Evolutionary conservation across 2,329 filamentous ascomycete species (phyloP).

Genomic region (Gliomastix tumulicola): DNA sequence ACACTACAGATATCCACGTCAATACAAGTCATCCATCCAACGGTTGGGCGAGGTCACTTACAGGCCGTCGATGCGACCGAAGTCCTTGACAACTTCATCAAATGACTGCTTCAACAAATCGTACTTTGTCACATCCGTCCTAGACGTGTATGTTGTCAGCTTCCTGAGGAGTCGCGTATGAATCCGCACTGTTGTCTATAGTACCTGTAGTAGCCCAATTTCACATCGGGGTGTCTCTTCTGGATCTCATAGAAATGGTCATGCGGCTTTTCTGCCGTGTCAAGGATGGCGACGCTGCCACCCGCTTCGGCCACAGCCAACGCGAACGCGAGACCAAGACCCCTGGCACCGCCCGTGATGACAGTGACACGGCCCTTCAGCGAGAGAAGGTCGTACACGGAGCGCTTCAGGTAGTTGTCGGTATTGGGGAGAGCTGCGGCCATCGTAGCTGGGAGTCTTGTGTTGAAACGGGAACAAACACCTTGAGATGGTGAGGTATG

Average conservation of each 20-base stretch:
- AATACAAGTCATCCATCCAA: background rate
- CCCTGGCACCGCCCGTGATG: conserved; percentile 35
- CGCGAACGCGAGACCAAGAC: conserved; percentile 33
- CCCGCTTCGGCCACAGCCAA: conserved; percentile 37
- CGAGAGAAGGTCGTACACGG: conserved; percentile 12
- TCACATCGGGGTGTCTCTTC: background rate
- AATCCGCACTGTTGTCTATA: background rate
- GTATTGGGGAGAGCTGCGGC: conserved; percentile 5
- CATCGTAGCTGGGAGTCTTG: too few species aligned
- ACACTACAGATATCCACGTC: conserved; percentile 8
- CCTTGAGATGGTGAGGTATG: too few species aligned
- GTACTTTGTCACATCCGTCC: background rate
- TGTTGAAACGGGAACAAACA: too few species aligned
- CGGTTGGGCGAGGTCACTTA: background rate
- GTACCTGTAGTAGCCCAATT: background rate
- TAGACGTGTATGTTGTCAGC: background rate
- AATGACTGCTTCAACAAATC: background rate
- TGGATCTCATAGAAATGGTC: conserved; percentile 9
- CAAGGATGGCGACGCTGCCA: conserved; percentile 23
- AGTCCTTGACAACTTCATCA: background rate
- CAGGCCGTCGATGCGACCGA: background rate
- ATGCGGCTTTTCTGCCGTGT: conserved; percentile 9
- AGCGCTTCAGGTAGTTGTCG: conserved; percentile 33
- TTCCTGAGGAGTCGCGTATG: background rate
- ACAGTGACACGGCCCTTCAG: conserved; percentile 31